Evolutionary conservation across 768 basidiomycete species (phyloP), one percentile per base, ranked within the genome.

Genomic region (Tylopilus subfusipes): DNA sequence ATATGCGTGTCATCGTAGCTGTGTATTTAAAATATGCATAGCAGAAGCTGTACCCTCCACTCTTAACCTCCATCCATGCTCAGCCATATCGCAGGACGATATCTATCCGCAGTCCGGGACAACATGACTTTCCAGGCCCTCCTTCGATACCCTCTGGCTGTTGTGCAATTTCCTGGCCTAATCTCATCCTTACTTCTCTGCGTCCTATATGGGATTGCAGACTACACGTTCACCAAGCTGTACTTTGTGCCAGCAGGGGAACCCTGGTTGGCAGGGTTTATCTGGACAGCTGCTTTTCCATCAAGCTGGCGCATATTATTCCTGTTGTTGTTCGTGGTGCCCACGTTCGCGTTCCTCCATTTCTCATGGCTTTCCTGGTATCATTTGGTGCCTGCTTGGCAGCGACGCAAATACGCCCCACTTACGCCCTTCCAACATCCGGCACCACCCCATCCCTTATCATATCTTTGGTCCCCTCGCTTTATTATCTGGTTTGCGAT

Each of bases 201-300:
- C 25, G 4, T 48, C 33, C 38, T 66, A 9, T 64, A 53, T 44
- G 11, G 10, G 47, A 1, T 53, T 19, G 49, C 52, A 7, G 64
- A 64, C 18, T 34, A 52, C 48, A 19, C 11, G 19, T 54, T 64
- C 34, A 47, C 51, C 8, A 1, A 18, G 1, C 29, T 38, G 45
- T 66, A 60, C 58, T 52, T 66, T 7, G 11, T 14, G 0, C 2
- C 40, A 0, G 50, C 6, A 38, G 38, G 38, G n/a, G 38, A 19
- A 6, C n/a, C 19, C n/a, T 38, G 38, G 38, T 19, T 8, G 18
- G 36, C 6, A 19, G 2, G n/a, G 0, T 12, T 7, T 3, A 45
- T 66, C 39, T 65, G 65, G 65, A 52, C 45, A 33, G 56, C 58
- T 0, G 58, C 52, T 0, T 65, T 66, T 42, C 65, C 63, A 1